Evolutionary conservation across 257 asterid species (phyloP), one percentile per base, ranked within the genome.

Genomic region (Solanum phureja): DNA sequence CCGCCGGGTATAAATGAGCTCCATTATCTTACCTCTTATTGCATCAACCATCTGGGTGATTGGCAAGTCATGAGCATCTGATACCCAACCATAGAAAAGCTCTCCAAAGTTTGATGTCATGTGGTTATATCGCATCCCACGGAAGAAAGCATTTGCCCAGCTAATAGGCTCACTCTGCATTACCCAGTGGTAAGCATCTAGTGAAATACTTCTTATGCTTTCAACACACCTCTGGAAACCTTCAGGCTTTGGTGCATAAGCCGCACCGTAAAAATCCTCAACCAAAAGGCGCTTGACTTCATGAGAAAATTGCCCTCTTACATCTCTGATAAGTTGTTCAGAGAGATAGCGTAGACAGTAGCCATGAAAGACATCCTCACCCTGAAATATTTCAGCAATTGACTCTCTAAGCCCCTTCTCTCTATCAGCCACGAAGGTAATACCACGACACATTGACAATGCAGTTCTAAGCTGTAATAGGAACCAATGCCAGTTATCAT

Each of bases 401-500:
- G 99, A 95, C 77, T 92, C 94, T 89, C 91, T 92, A 87, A 97
- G 90, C 42, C 99, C 99, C 89, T 95, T 96, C 89, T 95, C 99
- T 89, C 95, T 92, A 88, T 97, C 98, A 0, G 99, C 94, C 83
- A 97, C 96, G 74, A 97, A 89, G 85, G 98, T 97, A 87, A 96
- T 87, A 40, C 98, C 95, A 42, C 89, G 95, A 76, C 88, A 93
- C 82, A 88, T 87, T 6, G 98, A 90, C 60, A 97, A 89, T 14
- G 98, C 96, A 31, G 94, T 87, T 89, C 94, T 97, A 11, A 97
- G 98, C 88, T 96, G 99, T 35, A 92, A 91, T 60, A 96, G 88
- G 89, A 97, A 97, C 99, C 99, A 97, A 74, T 35, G 94, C 99
- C 99, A 97, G 90, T 95, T 97, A 72, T 94, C 99, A 60, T 90